Percentiles rank a stretch among this genome's conserved stretches.
phyloP scores from a whole-genome alignment of 2,329 filamentous ascomycete genomes.

The Diaporthe sp. region DNA sequence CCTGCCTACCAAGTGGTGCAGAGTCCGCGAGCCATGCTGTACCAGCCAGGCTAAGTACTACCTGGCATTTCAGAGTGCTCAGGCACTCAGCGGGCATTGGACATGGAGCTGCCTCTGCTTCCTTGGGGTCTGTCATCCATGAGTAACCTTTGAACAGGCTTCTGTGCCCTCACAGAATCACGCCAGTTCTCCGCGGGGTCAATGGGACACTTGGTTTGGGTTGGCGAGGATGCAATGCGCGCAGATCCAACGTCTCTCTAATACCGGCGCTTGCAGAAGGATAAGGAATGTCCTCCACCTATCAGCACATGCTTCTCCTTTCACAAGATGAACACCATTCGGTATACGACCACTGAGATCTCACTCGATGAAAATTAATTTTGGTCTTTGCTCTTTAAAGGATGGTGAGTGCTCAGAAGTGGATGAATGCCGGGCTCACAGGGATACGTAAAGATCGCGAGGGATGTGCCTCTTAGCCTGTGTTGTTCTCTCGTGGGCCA shows the following conservation, averaged over 20 bases:
- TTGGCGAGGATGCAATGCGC: background rate
- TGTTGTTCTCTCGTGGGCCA: too few species aligned
- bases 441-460: too few species aligned
- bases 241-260: background rate
- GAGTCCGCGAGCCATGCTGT: background rate
- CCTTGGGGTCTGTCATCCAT: background rate
- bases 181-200: too few species aligned
- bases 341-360: background rate
- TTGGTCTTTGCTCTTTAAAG: background rate
- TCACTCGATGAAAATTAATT: too few species aligned
- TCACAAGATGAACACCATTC: background rate
- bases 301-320: background rate
- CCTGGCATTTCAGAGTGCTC: background rate
- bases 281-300: too few species aligned
- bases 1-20: background rate
- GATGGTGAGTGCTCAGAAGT: background rate
- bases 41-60: background rate
- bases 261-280: background rate
- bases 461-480: background rate
- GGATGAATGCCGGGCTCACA: background rate
- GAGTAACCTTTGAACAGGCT: background rate
- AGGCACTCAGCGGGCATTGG: background rate
- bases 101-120: background rate
- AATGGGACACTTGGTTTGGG: background rate
- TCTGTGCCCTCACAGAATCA: background rate